Evolutionary conservation across 1,284 basidiomycete genomes (phyloP).

Genomic region (Boletus albobrunnescens): DNA sequence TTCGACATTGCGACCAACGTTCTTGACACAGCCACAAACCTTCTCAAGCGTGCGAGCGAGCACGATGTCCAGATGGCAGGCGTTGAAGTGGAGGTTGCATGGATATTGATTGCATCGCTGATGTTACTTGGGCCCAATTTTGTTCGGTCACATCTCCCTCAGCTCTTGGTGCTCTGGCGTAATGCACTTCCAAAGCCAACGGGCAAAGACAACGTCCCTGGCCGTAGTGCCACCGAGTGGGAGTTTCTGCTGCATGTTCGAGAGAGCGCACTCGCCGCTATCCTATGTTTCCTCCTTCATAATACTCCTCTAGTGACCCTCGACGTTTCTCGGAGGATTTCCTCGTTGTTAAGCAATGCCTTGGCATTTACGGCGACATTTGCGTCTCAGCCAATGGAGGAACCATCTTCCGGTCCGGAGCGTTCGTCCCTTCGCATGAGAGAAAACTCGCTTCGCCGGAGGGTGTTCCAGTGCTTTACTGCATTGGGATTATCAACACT

Average conservation of each 20-base stretch:
- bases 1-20: conserved; percentile 91
- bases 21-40: conserved; percentile 84
- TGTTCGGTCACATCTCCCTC: conserved; percentile 86
- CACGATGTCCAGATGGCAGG: conserved; percentile 82
- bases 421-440: conserved; percentile 70
- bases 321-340: conserved; percentile 85
- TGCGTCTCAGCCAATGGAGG: conserved; percentile 50
- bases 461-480: conserved; percentile 88
- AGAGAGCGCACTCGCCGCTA: conserved; percentile 86
- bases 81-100: conserved; percentile 90
- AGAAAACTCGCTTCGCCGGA: conserved; percentile 79
- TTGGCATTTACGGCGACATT: conserved; percentile 84
- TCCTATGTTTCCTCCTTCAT: conserved; percentile 84
- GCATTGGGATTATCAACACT: conserved; percentile 76
- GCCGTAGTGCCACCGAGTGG: conserved; percentile 80
- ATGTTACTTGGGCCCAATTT: conserved; percentile 94
- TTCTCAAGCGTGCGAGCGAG: conserved; percentile 88
- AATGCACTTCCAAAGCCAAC: conserved; percentile 95
- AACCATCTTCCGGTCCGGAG: conserved; percentile 41
- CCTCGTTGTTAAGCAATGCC: conserved; percentile 84
- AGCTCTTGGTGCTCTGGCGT: conserved; percentile 92
- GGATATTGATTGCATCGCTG: conserved; percentile 87
- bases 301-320: conserved; percentile 82
- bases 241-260: conserved; percentile 88
- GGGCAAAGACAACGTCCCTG: conserved; percentile 71